These are phyloP conservation scores for Penicillium verhagenii DNA, from an alignment of 495 filamentous ascomycete species.

Conservation along the genomic window DNA sequence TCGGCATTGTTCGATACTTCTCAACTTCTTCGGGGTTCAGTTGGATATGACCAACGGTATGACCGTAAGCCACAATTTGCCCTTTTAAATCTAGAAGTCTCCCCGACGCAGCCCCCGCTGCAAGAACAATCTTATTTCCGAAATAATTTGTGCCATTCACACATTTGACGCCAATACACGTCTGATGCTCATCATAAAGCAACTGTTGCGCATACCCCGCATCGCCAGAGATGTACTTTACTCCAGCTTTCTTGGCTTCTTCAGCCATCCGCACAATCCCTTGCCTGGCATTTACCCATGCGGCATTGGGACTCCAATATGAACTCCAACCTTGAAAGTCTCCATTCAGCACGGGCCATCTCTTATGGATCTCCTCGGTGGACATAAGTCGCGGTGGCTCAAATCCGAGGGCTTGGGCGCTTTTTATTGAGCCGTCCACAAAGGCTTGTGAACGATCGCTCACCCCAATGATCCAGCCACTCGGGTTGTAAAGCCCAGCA, in stretches of 20 bases:
- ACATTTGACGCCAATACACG: slow-evolving; percentile 16
- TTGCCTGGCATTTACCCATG: slow-evolving; percentile 26
- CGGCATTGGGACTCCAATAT: slow-evolving; percentile 33
- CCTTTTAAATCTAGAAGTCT: slow-evolving; percentile 32
- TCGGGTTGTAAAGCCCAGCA: slow-evolving; percentile 28
- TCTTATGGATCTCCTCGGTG: slow-evolving; percentile 7
- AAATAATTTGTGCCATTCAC: not conserved
- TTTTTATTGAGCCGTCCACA: slow-evolving; percentile 27
- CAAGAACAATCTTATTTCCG: not conserved
- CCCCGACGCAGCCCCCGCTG: slow-evolving; percentile 15
- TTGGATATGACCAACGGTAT: slow-evolving; percentile 28
- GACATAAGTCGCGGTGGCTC: not conserved
- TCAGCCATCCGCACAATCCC: slow-evolving; percentile 28
- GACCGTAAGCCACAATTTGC: slow-evolving; percentile 28
- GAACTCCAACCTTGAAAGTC: slow-evolving; percentile 28
- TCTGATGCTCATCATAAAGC: slow-evolving; percentile 9
- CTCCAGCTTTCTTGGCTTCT: slow-evolving; percentile 21
- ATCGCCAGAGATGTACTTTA: slow-evolving; percentile 28
- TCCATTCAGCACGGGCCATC: slow-evolving; percentile 25
- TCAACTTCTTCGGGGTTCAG: slow-evolving; percentile 20
- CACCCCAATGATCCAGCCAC: slow-evolving; percentile 31
- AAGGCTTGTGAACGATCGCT: slow-evolving; percentile 21
- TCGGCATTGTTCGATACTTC: slow-evolving; percentile 13
- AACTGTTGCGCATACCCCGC: slow-evolving; percentile 22
- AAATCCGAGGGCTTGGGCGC: slow-evolving; percentile 16